Evolutionary conservation across 2,329 filamentous ascomycete genomes (phyloP), one percentile per base, ranked within the genome.

Genomic region (Pseudodiploospora longispora): DNA sequence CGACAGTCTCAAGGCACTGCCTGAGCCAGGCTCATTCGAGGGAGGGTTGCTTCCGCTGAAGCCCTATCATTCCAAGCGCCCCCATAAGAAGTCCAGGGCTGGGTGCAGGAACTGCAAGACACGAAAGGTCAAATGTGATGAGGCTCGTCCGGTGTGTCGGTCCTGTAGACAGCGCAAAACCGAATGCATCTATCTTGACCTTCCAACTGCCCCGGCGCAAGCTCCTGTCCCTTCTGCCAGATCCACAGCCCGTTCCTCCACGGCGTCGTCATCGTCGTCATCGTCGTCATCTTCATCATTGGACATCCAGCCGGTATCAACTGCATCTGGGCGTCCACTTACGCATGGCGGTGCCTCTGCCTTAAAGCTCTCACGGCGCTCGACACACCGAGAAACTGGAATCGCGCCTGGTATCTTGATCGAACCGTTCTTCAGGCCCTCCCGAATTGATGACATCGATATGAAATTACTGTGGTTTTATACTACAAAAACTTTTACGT

Each of bases 381-480:
- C 19, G 19, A 19, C 19, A 19, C 19, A 19, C 19, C 19, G 19
- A 19, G 19, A 19, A 19, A 3, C 19, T 19, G 19, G 2, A 19
- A 2, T 19, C 19, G 19, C 3, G n/a, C 37, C 37, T 8, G n/a
- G 32, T 31, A 42, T 58, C 32, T 43, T 55, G 32, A 39, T 49
- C 19, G 54, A 60, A 37, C 56, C 59, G 7, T 47, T 61, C 38
- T 58, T 55, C 50, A 66, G 50, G 7, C 57, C 69, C 1, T 46
- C 47, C 1, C 57, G 56, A 9, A 55, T 64, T 41, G 59, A 67
- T 35, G 60, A 64, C 30, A 50, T 61, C 28, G 74, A 78, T 47
- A 73, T 79, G 71, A 70, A 67, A 49, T 65, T 78, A 35, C 54
- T 79, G 6, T 78, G 74, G 74, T 75, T 75, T 52, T 79, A 75